Base-by-base conservation (phyloP, 768 basidiomycete species). In the Leccinum barrowsii region DNA sequence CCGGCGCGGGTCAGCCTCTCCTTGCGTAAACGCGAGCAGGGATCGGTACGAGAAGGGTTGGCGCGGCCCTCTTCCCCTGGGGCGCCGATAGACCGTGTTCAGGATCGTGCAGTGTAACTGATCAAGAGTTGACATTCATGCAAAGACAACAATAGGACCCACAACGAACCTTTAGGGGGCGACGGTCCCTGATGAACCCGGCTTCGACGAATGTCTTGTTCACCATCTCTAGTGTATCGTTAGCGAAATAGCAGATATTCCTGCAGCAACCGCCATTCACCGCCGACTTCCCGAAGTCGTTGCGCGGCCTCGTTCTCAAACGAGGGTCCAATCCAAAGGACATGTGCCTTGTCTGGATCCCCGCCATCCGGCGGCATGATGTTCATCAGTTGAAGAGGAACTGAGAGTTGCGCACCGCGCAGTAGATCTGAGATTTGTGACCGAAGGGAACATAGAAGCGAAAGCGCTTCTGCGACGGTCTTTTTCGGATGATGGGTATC, bases 321-420 rank as follows among this genome's bases (percentile, higher is more conserved):
- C 6, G 69, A 57, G 1, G 86, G 85, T 1, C 82, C 84, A 11
- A 80, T 61, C 75, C 80, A 87, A 24, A 88, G 74, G 21, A 86
- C 82, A 55, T 84, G 80, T 5, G 84, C 84, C 46, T 75, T 63
- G 64, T 75, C 63, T 19, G 65, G 68, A 65, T 73, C 63, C 0
- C 74, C 68, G 1, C 70, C 60, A 5, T 76, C 73, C 0, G 77
- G 74, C n/a, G 70, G 69, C 80, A 82, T 78, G 52, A 85, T 76
- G 50, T 82, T 74, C 67, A 89, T 70, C 11, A 65, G 65, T 5
- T 82, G 76, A 11, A 90, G 72, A 1, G 77, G 70, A 2, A 82
- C 71, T 4, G 62, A 67, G 15, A 82, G 68, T 53, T 58, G 50
- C n/a, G 60, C 59, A 0, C 66, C 70, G 0, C 58, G 58, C 5